phyloP scores from a whole-genome alignment of 176 grass and related monocot genomes.

The Elaeis guineensis region DNA sequence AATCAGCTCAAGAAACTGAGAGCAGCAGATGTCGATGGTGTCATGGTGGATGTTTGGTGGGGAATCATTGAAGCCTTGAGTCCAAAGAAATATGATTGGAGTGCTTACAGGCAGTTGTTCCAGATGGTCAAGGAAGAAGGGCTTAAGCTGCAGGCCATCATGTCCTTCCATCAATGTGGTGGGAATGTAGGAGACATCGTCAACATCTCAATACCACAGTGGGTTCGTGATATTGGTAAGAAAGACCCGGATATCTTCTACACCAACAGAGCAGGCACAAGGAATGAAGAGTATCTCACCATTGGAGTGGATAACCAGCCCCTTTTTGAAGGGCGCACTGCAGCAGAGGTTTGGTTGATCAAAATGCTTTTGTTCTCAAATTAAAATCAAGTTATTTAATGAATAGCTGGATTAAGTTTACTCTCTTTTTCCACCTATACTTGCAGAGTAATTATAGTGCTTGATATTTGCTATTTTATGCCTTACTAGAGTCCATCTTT shows the following conservation, averaged over 20 bases:
- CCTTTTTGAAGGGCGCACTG: slow-evolving; percentile 58
- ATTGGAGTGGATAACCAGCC: slow-evolving; percentile 72
- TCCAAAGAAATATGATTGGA: slow-evolving; percentile 50
- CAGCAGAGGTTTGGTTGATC: slow-evolving; percentile 48
- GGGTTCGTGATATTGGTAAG: slow-evolving; percentile 39
- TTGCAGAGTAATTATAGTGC: too few species aligned
- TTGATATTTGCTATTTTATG: too few species aligned
- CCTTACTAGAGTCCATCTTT: too few species aligned
- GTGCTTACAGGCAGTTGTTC: slow-evolving; percentile 61
- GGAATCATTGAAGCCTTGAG: slow-evolving; percentile 56
- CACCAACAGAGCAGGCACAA: slow-evolving; percentile 39
- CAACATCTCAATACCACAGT: slow-evolving; percentile 54
- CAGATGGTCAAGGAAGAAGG: slow-evolving; percentile 54
- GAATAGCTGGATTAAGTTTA: too few species aligned
- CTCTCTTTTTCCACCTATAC: too few species aligned
- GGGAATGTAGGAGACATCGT: slow-evolving; percentile 67
- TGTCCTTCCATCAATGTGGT: slow-evolving; percentile 87
- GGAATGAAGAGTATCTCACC: slow-evolving; percentile 74
- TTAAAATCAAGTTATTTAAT: too few species aligned
- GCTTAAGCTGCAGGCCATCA: slow-evolving; percentile 78
- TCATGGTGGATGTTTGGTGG: slow-evolving; percentile 98
- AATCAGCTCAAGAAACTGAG: slow-evolving; percentile 37
- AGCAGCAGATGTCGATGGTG: slow-evolving; percentile 41
- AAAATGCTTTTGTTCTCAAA: too few species aligned
- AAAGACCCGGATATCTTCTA: slow-evolving; percentile 55